Conservation (phyloP, 2,329 filamentous ascomycete genomes). For the Aspergillus aculeatus region DNA sequence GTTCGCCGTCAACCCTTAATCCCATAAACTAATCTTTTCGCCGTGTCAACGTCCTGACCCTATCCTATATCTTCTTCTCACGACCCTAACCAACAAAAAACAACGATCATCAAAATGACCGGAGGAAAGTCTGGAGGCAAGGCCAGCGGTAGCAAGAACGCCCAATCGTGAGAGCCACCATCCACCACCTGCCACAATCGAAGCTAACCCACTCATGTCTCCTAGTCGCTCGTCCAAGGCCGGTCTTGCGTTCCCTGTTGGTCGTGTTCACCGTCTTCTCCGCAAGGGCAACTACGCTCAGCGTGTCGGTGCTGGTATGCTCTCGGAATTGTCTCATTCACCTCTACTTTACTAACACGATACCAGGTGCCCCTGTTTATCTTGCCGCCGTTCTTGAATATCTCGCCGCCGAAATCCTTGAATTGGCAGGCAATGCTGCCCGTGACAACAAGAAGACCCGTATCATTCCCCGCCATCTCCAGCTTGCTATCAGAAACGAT, state of each 20-base stretch:
- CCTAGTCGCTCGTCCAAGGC: slow-evolving; percentile 95
- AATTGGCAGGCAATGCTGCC: slow-evolving; percentile 96
- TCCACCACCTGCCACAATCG: slow-evolving; percentile 11
- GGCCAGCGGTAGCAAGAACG: slow-evolving; percentile 98
- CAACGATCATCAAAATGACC: slow-evolving; percentile 80
- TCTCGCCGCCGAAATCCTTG: slow-evolving; percentile 96
- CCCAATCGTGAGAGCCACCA: slow-evolving; percentile 81
- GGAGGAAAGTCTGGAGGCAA: slow-evolving; percentile 99
- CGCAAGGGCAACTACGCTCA: slow-evolving; percentile 99
- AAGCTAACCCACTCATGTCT: slow-evolving; percentile 40
- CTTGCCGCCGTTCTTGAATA: slow-evolving; percentile 97
- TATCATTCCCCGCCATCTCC: slow-evolving; percentile 98
- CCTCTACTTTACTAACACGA: background rate
- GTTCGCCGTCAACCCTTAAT: slow-evolving; percentile 31
- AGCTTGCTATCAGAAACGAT: slow-evolving; percentile 98
- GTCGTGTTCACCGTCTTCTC: slow-evolving; percentile 98
- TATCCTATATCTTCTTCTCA: background rate
- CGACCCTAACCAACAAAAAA: slow-evolving; percentile 16
- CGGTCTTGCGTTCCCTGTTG: slow-evolving; percentile 96
- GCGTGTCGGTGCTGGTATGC: slow-evolving; percentile 90
- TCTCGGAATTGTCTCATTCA: background rate
- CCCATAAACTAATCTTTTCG: slow-evolving; percentile 24
- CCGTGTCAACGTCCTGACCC: background rate
- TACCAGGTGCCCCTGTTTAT: slow-evolving; percentile 79
- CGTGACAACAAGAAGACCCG: slow-evolving; percentile 99